phyloP scores from a whole-genome alignment of 2,329 filamentous ascomycete genomes.

The Phyllosticta paracitricarpa region DNA sequence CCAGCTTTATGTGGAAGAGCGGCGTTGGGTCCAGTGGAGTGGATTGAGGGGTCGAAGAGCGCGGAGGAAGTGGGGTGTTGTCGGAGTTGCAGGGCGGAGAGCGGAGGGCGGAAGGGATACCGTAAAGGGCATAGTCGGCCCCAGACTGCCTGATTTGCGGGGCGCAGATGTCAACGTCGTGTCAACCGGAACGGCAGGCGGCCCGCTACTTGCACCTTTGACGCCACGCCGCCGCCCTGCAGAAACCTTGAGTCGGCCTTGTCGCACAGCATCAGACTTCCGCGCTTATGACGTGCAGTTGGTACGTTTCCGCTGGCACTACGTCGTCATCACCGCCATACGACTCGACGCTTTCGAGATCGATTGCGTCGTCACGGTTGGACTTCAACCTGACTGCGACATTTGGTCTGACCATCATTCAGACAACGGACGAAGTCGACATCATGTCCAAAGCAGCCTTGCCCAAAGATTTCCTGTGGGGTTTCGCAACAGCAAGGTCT shows the following conservation, averaged over 20 bases:
- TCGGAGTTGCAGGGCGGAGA: neutral
- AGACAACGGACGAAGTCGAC: neutral
- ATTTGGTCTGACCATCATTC: neutral
- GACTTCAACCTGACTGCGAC: too few species aligned
- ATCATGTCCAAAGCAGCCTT: constrained; percentile 24
- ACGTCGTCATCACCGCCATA: too few species aligned
- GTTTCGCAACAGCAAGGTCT: constrained; percentile 33
- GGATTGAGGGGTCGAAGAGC: neutral
- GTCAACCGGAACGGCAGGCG: neutral
- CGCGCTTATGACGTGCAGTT: neutral
- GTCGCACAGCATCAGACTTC: neutral
- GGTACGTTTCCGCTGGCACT: neutral
- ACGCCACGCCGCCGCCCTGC: neutral
- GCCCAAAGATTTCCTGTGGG: constrained; percentile 32
- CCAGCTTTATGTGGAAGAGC: neutral
- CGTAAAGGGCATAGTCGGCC: neutral
- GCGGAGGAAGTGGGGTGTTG: neutral
- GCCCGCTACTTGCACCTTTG: neutral
- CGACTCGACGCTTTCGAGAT: too few species aligned
- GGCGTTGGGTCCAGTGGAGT: neutral
- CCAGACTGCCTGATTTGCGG: neutral
- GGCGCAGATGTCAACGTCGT: neutral
- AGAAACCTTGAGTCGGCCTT: neutral
- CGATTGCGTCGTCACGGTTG: too few species aligned
- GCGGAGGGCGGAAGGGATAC: neutral